Evolutionary conservation across 2,329 filamentous ascomycete genomes (phyloP).

Genomic region (Fusarium siculi): DNA sequence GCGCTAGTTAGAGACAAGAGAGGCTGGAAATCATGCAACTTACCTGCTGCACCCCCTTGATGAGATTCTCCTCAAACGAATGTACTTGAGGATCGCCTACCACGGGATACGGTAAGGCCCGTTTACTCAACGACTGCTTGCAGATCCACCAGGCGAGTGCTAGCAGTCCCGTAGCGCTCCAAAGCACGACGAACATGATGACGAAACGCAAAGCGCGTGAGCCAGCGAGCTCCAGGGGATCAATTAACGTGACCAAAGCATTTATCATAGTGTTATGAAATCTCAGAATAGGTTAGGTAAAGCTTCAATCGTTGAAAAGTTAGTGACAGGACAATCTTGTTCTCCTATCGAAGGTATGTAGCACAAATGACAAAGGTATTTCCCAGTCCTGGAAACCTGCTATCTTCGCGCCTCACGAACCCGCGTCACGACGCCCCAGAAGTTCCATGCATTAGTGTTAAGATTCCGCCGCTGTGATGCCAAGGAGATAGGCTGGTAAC

Average conservation of each 20-base stretch:
- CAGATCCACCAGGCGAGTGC: neutral
- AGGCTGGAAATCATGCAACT: rapidly evolving
- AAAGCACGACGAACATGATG: neutral
- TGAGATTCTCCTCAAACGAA: neutral
- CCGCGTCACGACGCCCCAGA: rapidly evolving
- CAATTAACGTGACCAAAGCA: no score
- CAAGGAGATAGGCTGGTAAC: no score
- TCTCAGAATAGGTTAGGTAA: no score
- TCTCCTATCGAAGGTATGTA: rapidly evolving
- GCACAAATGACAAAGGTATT: neutral
- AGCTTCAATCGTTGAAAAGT: no score
- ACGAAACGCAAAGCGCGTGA: neutral
- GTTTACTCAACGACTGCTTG: rapidly evolving
- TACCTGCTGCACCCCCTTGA: neutral
- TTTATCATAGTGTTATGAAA: no score
- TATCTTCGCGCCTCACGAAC: neutral
- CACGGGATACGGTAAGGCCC: rapidly evolving
- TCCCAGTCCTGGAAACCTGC: no score
- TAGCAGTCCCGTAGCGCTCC: neutral
- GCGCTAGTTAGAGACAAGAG: rapidly evolving
- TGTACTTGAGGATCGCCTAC: neutral
- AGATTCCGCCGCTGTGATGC: neutral
- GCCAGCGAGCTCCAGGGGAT: neutral
- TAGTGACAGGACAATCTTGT: neutral
- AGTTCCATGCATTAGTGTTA: rapidly evolving